A percentile compares a stretch with the other conserved stretches of the same genome.
phyloP scores from a whole-genome alignment of 257 asterid species.

The Rhazya stricta region DNA sequence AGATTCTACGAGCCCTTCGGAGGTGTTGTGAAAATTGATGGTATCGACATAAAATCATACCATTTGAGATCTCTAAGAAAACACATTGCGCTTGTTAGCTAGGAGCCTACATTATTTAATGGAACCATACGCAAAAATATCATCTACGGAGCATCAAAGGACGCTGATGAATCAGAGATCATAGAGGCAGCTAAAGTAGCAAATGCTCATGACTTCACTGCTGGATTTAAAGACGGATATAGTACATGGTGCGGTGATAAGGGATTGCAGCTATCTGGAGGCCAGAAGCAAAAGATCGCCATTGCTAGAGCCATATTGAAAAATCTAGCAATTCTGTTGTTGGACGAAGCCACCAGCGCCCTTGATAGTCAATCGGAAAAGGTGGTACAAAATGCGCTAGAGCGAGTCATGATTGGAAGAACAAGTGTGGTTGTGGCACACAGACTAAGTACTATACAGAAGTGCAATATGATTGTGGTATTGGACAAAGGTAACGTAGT shows the following conservation, averaged over 20 bases:
- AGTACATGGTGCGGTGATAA: slow-evolving; percentile 79
- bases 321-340: slow-evolving; percentile 54
- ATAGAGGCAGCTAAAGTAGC: slow-evolving; percentile 74
- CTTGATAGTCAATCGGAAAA: slow-evolving; percentile 77
- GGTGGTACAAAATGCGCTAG: slow-evolving; percentile 80
- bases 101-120: slow-evolving; percentile 73
- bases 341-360: slow-evolving; percentile 91
- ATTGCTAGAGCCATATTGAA: slow-evolving; percentile 73
- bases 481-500: slow-evolving; percentile 67
- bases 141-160: slow-evolving; percentile 50
- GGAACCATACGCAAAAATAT: slow-evolving; percentile 71
- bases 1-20: slow-evolving; percentile 66
- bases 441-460: slow-evolving; percentile 67
- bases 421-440: slow-evolving; percentile 91
- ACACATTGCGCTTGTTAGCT: slow-evolving; percentile 76
- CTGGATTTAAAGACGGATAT: slow-evolving; percentile 61
- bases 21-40: slow-evolving; percentile 64
- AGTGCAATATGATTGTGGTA: slow-evolving; percentile 66
- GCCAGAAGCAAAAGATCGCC: slow-evolving; percentile 86
- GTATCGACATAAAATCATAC: slow-evolving; percentile 58
- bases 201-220: slow-evolving; percentile 76
- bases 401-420: slow-evolving; percentile 74
- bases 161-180: slow-evolving; percentile 46
- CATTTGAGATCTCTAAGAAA: slow-evolving; percentile 55
- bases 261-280: slow-evolving; percentile 83